Percentiles rank a stretch among this genome's conserved stretches.
Conservation (phyloP, 2,329 filamentous ascomycete species). For the Aspergillus pseudonomiae region DNA sequence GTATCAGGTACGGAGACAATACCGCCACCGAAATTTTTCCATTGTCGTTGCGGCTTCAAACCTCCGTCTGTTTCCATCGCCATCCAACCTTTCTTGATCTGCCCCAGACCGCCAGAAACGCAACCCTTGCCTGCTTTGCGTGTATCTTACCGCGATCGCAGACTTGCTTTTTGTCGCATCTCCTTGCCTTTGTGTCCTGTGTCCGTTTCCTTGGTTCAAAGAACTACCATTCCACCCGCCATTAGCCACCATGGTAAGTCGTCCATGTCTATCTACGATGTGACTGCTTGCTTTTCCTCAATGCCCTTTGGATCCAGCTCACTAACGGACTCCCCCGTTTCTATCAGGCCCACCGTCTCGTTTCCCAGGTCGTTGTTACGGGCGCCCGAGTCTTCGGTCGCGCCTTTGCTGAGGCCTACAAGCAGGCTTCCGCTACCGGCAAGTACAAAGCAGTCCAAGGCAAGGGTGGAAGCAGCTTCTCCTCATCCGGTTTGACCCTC, state of each 20-base stretch:
- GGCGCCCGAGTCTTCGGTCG: slow-evolving; percentile 90
- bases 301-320: not conserved
- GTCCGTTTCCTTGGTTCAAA: not conserved
- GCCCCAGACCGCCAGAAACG: not conserved
- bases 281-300: not conserved
- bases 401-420: slow-evolving; percentile 91
- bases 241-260: slow-evolving; percentile 29
- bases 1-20: slow-evolving; percentile 8
- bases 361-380: slow-evolving; percentile 89
- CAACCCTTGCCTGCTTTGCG: not conserved
- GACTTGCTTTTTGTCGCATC: not conserved
- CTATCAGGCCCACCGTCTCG: slow-evolving; percentile 83
- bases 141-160: not conserved
- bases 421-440: slow-evolving; percentile 86
- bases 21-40: slow-evolving; percentile 24
- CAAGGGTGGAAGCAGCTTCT: slow-evolving; percentile 56
- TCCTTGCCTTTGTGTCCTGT: not conserved
- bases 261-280: not conserved
- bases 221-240: not conserved
- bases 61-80: slow-evolving; percentile 21
- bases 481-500: slow-evolving; percentile 78
- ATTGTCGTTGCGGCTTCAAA: slow-evolving; percentile 4
- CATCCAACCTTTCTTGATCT: slow-evolving; percentile 11
- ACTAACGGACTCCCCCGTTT: not conserved
- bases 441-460: slow-evolving; percentile 73